Evolutionary conservation across 148 eudicot species (phyloP), one percentile per base, ranked within the genome.

Genomic region (Heliosperma pusillum): DNA sequence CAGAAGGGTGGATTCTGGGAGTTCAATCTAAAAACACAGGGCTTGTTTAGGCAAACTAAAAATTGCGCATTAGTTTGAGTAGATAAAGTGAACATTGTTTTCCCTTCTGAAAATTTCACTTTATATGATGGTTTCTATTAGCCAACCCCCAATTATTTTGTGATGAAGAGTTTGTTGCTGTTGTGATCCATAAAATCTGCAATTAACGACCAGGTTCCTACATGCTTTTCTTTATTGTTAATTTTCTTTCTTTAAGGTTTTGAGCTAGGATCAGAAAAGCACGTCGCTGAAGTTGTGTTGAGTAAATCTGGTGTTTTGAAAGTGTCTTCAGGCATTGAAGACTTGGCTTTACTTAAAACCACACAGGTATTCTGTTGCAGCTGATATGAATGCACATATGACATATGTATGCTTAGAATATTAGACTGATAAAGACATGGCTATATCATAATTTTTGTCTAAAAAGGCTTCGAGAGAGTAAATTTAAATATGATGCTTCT

Each of bases 241-340:
- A 26, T 80, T 65, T 71, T 73, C 10, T 29, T 69, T 20, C 29
- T 50, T 76, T 27, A 66, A 95, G 99, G 99, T 71, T 95, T 92
- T 81, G 89, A 92, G 82, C 97, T 95, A 79, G 99, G 99, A 77
- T 87, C 97, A 30, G 99, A 92, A 86, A 90, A 86, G 80, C 99
- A 92, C 80, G 85, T 84, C 53, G 83, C 97, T 16, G 97, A 95
- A 86, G 97, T 90, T 63, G 77, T 82, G 11, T 77, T 92, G 36
- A 85, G 74, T 70, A 95, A 92, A 80, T 73, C 82, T 56, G 99
- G 97, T 66, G 79, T 67, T 70, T 58, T 95, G 79, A 83, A 72
- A 72, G 80, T 95, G 78, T 83, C 86, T 67, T 88, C 97, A 63
- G 92, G 97, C 70, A 77, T 95, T 77, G 91, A 85, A 81, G 97